Evolutionary conservation across 306 rosid species (phyloP), one percentile per base, ranked within the genome.

Genomic region (Ochetophila trinervis): DNA sequence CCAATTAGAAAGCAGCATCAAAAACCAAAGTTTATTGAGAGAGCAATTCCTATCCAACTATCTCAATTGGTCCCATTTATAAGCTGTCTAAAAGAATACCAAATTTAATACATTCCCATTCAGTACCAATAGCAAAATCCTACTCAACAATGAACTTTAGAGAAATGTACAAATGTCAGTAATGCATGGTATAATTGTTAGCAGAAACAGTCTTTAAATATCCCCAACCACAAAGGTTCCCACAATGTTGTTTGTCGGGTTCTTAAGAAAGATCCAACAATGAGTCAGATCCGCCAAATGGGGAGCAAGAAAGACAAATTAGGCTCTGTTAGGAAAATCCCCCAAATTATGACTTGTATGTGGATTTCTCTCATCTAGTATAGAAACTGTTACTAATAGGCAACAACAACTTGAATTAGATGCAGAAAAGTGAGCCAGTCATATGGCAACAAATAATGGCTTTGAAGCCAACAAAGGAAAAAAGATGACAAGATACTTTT

Each of bases 201-300:
- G 44, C 24, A 7, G 45, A 40, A 40, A 36, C 42, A 40, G 45
- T 40, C 14, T 40, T 4, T 8, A 40, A 40, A 8, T 22, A 45
- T 68, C 20, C 21, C 22, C 63, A 17, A 45, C 24, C 35, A 20
- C 34, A 67, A 44, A 44, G 34, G 30, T 57, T 18, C 57, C 48
- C 48, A 59, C 49, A 57, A 30, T 32, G 15, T 19, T 2, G 32
- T 51, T 57, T 44, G 16, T 40, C 45, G 12, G 45, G 12, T 40
- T 40, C 10, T 1, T 10, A 6, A 40, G 42, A 30, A 56, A 73
- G 34, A 55, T 67, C 55, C 72, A 67, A 13, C 42, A 50, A 22
- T 18, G 8, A 35, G 21, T 16, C 54, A 50, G 21, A 17, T 17
- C 54, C 0, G 11, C 9, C 23, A 50, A 50, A n/a, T 3, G 21